Evolutionary conservation across 345 rosid genomes (phyloP), one percentile per base, ranked within the genome.

Genomic region (rapeseed (Brassica napus)): DNA sequence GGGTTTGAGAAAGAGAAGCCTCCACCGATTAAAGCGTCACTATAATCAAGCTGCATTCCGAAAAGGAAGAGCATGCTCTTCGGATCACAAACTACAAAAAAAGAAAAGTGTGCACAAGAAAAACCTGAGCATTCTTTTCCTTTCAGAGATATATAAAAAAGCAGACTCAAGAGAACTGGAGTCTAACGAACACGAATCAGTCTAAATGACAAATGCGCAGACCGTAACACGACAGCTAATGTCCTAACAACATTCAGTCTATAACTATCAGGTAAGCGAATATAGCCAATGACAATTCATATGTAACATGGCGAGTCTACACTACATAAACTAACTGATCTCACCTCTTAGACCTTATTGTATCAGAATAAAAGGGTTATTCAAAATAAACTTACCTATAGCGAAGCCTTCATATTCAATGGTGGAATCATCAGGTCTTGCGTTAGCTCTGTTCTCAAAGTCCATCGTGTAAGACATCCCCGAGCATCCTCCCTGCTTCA

Each of bases 401-500:
- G 86, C 87, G 69, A 94, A 92, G 4, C 96, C 98, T 14, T 86
- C 65, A 28, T 90, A 91, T 60, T 92, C 90, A 1, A 94, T 91
- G 14, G 91, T 59, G 0, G 98, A 94, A 54, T 92, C 98, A 76
- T 89, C 97, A 0, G 98, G 89, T 79, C 94, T 86, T 2, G 93
- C 70, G 12, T 91, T 89, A 1, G 82, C 76, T 67, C 85, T 81
- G 32, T 82, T 86, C 88, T 92, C 98, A 28, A 94, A 92, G 52
- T 94, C 98, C 98, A 94, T 94, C 0, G 95, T 85, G 79, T 94
- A 94, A 16, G 97, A 94, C 98, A 94, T 92, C 80, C 98, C 98
- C 0, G 97, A 92, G 84, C 97, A 94, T 15, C 98, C 97, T 9
- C 98, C 98, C 26, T 94, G 98, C 72, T 85, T 90, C 16, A 94